Percentiles rank a stretch among this genome's conserved stretches.
Conservation (phyloP, 2,329 filamentous ascomycete genomes). For the Aureobasidium zeae region DNA sequence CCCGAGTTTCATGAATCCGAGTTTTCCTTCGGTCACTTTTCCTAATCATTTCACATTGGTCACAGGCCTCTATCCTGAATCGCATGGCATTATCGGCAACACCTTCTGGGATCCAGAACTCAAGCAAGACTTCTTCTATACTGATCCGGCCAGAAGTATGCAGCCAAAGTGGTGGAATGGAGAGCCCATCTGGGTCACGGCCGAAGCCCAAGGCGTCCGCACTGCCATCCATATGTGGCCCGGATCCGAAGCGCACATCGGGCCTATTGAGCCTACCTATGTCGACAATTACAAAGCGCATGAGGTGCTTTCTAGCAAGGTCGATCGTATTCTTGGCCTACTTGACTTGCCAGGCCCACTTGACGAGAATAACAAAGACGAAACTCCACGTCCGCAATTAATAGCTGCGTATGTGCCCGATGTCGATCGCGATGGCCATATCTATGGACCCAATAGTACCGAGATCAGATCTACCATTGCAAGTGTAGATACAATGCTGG, state of each 20-base stretch:
- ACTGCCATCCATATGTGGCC: constrained; percentile 98
- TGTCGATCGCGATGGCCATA: constrained; percentile 79
- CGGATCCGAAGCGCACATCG: constrained; percentile 80
- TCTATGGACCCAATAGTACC: constrained; percentile 87
- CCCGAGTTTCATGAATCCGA: constrained; percentile 84
- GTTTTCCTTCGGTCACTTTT: constrained; percentile 93
- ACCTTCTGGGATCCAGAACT: constrained; percentile 82
- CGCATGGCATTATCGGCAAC: constrained; percentile 88
- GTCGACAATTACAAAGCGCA: constrained; percentile 77
- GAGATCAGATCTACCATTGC: constrained; percentile 72
- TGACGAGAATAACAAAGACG: constrained; percentile 33
- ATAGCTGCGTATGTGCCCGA: constrained; percentile 93
- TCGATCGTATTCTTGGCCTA: constrained; percentile 67
- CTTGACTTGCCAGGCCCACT: constrained; percentile 73
- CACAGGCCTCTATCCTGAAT: constrained; percentile 85
- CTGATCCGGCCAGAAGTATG: constrained; percentile 63
- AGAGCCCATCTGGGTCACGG: constrained; percentile 88
- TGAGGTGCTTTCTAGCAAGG: constrained; percentile 66
- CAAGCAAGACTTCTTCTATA: constrained; percentile 78
- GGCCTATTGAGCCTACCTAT: constrained; percentile 63
- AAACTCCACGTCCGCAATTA: constrained; percentile 66
- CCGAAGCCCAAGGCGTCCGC: constrained; percentile 68
- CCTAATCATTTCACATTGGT: constrained; percentile 89
- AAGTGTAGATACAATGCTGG: constrained; percentile 75
- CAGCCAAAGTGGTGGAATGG: constrained; percentile 90